A percentile compares a stretch with the other conserved stretches of the same genome.
phyloP scores from a whole-genome alignment of 345 rosid genomes.

The Lumnitzera littorea region DNA sequence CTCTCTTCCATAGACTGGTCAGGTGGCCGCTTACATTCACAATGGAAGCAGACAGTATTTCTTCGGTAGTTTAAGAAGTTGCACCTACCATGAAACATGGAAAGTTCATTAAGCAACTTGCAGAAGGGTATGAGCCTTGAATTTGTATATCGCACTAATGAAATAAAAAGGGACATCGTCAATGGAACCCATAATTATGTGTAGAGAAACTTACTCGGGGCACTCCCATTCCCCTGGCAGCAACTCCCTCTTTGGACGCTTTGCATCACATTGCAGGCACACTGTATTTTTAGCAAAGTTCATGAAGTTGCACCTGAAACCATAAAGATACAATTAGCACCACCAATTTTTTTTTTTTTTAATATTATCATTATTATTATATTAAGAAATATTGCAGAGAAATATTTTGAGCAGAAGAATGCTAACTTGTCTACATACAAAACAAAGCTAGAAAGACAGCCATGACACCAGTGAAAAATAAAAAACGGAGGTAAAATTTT shows the following conservation, averaged over 20 bases:
- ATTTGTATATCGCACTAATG: too few relatives aligned
- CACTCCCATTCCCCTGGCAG: constrained; percentile 99
- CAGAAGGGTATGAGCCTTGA: too few relatives aligned
- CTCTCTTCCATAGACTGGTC: constrained; percentile 55
- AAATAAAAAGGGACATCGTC: too few relatives aligned
- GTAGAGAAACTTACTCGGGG: constrained; percentile 63
- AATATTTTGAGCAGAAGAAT: neutral
- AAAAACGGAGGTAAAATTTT: neutral
- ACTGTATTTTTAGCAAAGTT: constrained; percentile 90
- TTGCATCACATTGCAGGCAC: constrained; percentile 96
- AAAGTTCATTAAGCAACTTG: neutral
- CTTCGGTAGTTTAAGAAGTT: constrained; percentile 93
- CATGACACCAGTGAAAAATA: neutral
- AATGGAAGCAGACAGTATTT: constrained; percentile 87
- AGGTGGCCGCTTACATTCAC: constrained; percentile 95
- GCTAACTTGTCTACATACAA: too few relatives aligned
- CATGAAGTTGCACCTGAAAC: constrained; percentile 90
- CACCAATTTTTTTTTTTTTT: neutral
- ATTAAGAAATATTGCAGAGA: neutral
- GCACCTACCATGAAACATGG: constrained; percentile 52
- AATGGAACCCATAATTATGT: too few relatives aligned
- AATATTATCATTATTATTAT: too few relatives aligned
- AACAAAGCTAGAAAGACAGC: too few relatives aligned
- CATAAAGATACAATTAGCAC: neutral
- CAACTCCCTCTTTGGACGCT: constrained; percentile 91